A percentile compares a stretch with the other conserved stretches of the same genome.
Evolutionary conservation across 225 moss, liverwort and hornwort species (phyloP).

Genomic region (Anthoceros angustus): DNA sequence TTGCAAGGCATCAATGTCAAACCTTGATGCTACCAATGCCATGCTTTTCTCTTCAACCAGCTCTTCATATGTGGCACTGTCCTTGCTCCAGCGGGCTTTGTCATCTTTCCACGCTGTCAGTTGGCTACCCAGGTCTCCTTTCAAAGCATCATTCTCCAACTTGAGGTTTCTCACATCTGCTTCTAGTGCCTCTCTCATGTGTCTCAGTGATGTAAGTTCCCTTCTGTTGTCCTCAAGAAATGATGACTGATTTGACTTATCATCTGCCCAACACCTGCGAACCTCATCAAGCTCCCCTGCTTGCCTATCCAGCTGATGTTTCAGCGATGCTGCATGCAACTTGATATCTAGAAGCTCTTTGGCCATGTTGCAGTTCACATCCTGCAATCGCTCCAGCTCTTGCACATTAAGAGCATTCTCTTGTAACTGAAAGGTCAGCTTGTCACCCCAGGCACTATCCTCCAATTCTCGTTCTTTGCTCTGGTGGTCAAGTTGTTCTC

Average conservation of each 20-base stretch:
- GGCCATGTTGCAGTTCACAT: not conserved
- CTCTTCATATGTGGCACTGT: not conserved
- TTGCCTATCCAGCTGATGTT: not conserved
- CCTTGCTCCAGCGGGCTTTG: not conserved
- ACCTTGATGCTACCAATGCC: not conserved
- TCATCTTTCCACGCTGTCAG: not conserved
- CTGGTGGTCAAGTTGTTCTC: not conserved
- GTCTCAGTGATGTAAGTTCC: not conserved
- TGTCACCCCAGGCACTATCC: not conserved
- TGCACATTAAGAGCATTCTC: not conserved
- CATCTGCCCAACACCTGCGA: not conserved
- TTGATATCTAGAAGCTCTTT: not conserved
- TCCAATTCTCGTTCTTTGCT: not conserved
- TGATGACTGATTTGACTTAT: not conserved
- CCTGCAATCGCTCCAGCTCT: not conserved
- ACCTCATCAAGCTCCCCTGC: not conserved
- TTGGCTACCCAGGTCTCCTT: not conserved
- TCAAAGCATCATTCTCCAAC: not conserved
- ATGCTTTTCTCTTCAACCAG: not conserved
- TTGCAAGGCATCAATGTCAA: not conserved
- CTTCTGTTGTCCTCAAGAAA: conserved; percentile 1
- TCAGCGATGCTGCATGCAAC: not conserved
- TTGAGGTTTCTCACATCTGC: not conserved
- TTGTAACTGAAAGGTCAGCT: not conserved
- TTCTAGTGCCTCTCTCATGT: not conserved